phyloP scores from a whole-genome alignment of 345 rosid genomes.

The Mercurialis annua region DNA sequence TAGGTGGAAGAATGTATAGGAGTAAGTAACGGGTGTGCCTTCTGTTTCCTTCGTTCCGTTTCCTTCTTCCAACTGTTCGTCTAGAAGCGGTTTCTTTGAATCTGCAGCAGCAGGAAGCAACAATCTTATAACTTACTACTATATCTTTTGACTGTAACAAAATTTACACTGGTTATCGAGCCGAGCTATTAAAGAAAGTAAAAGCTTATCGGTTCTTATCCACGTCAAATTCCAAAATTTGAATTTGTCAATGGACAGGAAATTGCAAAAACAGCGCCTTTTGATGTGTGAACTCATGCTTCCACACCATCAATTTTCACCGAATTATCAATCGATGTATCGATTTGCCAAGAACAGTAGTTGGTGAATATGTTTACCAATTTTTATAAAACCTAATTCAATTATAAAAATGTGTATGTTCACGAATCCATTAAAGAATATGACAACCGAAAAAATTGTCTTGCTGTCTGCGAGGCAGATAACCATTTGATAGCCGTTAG shows the following conservation, averaged over 20 bases:
- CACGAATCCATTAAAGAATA: no score
- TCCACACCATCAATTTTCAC: no score
- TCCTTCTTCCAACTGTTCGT: slow-evolving; percentile 62
- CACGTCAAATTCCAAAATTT: neutral
- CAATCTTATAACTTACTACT: neutral
- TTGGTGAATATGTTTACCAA: no score
- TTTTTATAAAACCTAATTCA: no score
- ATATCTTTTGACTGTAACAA: neutral
- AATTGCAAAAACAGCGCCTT: neutral
- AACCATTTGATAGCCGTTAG: neutral
- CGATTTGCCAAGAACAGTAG: no score
- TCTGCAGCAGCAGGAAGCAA: slow-evolving; percentile 36
- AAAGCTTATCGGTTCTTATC: neutral
- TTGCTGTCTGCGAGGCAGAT: neutral
- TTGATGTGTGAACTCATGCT: no score
- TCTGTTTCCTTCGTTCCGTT: slow-evolving; percentile 53
- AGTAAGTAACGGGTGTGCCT: slow-evolving; percentile 71
- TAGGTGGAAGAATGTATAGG: slow-evolving; percentile 86
- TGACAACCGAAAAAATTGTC: neutral
- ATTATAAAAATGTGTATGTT: no score
- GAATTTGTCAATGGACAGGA: neutral
- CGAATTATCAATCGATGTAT: no score
- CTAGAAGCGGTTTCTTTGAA: slow-evolving; percentile 60
- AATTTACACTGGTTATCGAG: no score
- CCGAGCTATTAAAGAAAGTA: neutral